Evolutionary conservation across 495 filamentous ascomycete species (phyloP).

Genomic region (Tricharina praecox): DNA sequence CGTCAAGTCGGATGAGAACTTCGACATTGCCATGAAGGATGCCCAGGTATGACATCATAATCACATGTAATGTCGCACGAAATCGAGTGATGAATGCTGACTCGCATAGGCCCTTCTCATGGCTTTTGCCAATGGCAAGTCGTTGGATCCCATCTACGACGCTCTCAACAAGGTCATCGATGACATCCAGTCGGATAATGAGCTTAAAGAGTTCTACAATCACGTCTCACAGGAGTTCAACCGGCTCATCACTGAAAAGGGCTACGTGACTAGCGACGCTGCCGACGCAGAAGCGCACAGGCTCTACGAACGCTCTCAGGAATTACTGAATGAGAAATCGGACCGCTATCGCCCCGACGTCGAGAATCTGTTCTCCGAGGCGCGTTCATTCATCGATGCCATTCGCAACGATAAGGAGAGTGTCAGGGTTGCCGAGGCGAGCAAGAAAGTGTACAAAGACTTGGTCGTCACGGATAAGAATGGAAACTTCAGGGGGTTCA

Average conservation of each 20-base stretch:
- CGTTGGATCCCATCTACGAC: conserved; percentile 17
- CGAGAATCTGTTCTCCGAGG: conserved; percentile 19
- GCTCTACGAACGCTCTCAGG: conserved; percentile 23
- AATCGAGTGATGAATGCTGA: conserved; percentile 7
- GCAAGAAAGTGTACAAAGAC: conserved; percentile 24
- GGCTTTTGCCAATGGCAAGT: conserved; percentile 22
- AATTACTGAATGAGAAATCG: conserved; percentile 13
- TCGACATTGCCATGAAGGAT: conserved; percentile 18
- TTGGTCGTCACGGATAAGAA: conserved; percentile 16
- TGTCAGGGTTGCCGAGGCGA: conserved; percentile 13
- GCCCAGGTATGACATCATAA: conserved; percentile 20
- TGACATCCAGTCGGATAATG: conserved; percentile 20
- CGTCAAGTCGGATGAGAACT: conserved; percentile 18
- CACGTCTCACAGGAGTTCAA: conserved; percentile 12
- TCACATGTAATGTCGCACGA: too few species aligned
- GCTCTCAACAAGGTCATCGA: conserved; percentile 14
- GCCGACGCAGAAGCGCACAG: conserved; percentile 21
- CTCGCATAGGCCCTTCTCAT: conserved; percentile 18
- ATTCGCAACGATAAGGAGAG: conserved; percentile 20
- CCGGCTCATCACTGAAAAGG: conserved; percentile 16
- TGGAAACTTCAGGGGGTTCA: conserved; percentile 17
- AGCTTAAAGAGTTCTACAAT: conserved; percentile 21
- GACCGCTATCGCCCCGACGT: conserved; percentile 22
- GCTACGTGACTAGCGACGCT: conserved; percentile 22
- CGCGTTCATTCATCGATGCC: conserved; percentile 13